A percentile compares a stretch with the other conserved stretches of the same genome.
phyloP scores from a whole-genome alignment of 768 basidiomycete genomes.

The Collybia nuda region DNA sequence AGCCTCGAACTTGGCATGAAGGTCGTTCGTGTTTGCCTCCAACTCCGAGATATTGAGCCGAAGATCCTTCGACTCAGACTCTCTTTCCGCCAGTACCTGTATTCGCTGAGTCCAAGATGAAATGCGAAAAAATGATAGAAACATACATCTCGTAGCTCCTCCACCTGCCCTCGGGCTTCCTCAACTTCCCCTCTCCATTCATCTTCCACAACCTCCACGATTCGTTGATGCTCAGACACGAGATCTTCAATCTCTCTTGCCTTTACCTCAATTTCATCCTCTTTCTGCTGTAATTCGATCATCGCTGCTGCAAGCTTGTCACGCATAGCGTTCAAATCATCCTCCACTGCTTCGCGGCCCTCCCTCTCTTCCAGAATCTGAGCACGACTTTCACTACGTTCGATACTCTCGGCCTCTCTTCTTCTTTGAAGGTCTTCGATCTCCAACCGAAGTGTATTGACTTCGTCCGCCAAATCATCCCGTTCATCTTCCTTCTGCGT shows the following conservation, averaged over 20 bases:
- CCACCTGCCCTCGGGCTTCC: constrained; percentile 73
- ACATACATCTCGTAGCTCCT: constrained; percentile 75
- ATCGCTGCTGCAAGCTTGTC: constrained; percentile 79
- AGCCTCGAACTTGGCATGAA: constrained; percentile 73
- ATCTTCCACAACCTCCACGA: constrained; percentile 72
- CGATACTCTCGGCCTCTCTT: constrained; percentile 60
- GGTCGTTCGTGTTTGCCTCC: constrained; percentile 67
- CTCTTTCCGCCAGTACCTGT: constrained; percentile 76
- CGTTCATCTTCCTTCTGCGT: constrained; percentile 66
- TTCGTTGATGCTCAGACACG: constrained; percentile 68
- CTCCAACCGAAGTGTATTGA: constrained; percentile 62
- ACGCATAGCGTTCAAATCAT: constrained; percentile 67
- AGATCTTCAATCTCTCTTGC: constrained; percentile 77
- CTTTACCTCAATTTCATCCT: constrained; percentile 84
- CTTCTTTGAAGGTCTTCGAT: constrained; percentile 66
- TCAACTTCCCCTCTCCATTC: constrained; percentile 90
- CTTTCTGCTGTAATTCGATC: constrained; percentile 84
- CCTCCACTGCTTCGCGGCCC: constrained; percentile 77
- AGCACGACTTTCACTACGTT: constrained; percentile 73
- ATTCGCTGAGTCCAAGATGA: constrained; percentile 2
- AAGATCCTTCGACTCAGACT: constrained; percentile 75
- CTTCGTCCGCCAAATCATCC: constrained; percentile 66
- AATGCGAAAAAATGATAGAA: not conserved
- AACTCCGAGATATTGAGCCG: constrained; percentile 74
- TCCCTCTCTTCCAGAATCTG: constrained; percentile 71